Evolutionary conservation across 2,329 filamentous ascomycete species (phyloP).

Genomic region (Beauveria australis): DNA sequence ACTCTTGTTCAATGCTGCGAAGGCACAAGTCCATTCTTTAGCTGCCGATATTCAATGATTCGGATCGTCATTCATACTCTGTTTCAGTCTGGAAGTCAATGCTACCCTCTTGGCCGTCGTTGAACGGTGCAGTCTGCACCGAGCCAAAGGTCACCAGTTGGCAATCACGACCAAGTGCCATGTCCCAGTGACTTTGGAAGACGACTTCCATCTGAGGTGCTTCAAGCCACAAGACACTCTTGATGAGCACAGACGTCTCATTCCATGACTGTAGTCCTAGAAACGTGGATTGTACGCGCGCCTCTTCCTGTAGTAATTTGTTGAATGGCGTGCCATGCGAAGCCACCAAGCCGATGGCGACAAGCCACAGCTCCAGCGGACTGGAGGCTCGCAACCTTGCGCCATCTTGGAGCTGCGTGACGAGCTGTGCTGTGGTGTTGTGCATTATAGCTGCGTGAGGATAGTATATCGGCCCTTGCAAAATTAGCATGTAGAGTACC

Average conservation of each 20-base stretch:
- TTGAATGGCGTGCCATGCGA: constrained; percentile 1
- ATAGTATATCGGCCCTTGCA: constrained; percentile 9
- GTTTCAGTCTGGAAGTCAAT: neutral
- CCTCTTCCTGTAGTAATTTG: neutral
- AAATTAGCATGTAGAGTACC: constrained; percentile 2
- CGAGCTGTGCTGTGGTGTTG: neutral
- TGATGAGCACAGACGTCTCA: neutral
- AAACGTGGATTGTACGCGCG: neutral
- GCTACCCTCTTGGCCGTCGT: no score
- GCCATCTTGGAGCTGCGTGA: neutral
- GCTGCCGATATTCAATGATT: no score
- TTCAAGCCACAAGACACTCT: constrained; percentile 2
- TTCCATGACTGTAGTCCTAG: neutral
- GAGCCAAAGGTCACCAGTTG: neutral
- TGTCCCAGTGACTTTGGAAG: constrained; percentile 9
- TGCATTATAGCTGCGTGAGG: neutral
- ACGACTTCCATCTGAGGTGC: neutral
- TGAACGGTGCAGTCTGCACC: neutral
- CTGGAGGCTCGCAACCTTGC: neutral
- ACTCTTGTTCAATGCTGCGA: neutral
- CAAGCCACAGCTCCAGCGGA: neutral
- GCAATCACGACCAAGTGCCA: neutral
- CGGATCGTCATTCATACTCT: no score
- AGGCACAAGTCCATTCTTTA: neutral
- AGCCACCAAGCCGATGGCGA: constrained; percentile 3